Base-by-base conservation (phyloP, 2,329 filamentous ascomycete species). In the Xenoacremonium recifei region DNA sequence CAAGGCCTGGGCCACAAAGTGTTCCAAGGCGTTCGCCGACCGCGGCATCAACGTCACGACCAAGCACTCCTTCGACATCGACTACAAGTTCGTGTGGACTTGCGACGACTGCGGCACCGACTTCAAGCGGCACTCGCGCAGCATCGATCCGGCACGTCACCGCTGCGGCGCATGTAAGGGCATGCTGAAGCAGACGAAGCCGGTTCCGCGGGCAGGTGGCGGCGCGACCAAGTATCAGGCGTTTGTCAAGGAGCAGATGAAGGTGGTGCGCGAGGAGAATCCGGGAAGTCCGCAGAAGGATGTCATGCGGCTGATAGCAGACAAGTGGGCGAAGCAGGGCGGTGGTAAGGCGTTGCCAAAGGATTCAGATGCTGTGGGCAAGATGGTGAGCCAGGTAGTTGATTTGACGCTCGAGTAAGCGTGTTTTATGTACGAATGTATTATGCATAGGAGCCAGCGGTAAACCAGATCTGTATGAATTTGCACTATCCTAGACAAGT, bases 51-150 rank as follows among this genome's bases (percentile, higher is more conserved):
- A 84, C 23, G 89, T 97, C 16, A 96, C 90, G 1, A 96, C 91
- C 1, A 95, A 88, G 60, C 92, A 99, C 65, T 79, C 73, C 21
- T 99, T 96, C 63, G 79, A 84, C 37, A 97, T 97, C 57, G 85
- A 91, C 54, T 96, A 89, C 70, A 95, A 92, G 69, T 99, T 92
- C 61, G 69, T 91, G 16, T 97, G 93, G 92, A 72, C 77, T 31
- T 97, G 92, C 61, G 68, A 54, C 15, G 68, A 59, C 3, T 97
- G 93, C 60, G 76, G 71, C 0, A 68, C 77, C 21, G 84, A 87
- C 61, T 95, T 87, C 63, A 87, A 90, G 59, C 75, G 92, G 4
- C 92, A 97, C 64, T 90, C 85, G 13, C 89, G 85, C 66, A 93
- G 87, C 60, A 87, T 97, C 51, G 82, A 96, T 62, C 76, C 85